Conservation (phyloP, 2,329 filamentous ascomycete species). For the Colletotrichum phormii region DNA sequence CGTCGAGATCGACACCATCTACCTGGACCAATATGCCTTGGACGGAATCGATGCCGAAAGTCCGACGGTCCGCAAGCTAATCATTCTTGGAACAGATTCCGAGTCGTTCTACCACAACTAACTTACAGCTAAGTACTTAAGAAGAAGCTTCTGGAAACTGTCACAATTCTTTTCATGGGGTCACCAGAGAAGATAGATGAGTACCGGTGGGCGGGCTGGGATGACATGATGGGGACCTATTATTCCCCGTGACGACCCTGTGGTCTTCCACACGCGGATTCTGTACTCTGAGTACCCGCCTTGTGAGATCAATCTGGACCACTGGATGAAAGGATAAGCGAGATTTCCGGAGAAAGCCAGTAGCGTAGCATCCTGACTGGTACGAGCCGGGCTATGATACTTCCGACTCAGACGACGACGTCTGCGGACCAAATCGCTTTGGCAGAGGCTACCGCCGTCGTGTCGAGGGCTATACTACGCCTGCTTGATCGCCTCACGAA, state of each 20-base stretch:
- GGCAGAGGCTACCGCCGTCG: neutral
- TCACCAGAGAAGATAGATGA: neutral
- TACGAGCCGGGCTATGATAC: neutral
- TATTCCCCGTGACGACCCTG: conserved; percentile 7
- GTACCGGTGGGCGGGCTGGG: neutral
- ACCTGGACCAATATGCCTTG: neutral
- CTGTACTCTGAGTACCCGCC: neutral
- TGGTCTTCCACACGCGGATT: conserved; percentile 1
- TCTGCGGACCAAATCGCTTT: neutral
- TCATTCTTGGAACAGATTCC: conserved; percentile 5
- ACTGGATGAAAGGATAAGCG: conserved; percentile 7
- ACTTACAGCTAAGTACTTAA: neutral
- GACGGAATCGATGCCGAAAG: neutral
- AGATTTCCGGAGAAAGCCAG: neutral
- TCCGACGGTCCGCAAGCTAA: neutral
- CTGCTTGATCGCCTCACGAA: neutral
- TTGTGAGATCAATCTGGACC: conserved; percentile 8
- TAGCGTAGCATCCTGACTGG: conserved; percentile 1
- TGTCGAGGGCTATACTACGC: neutral
- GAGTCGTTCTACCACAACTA: neutral
- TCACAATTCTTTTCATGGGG: conserved; percentile 2
- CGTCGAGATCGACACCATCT: conserved; percentile 7
- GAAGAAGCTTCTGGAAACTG: neutral
- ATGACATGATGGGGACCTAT: neutral
- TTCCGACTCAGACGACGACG: neutral